Conservation (phyloP, 1,139 yeast genomes). For the Groenewaldozyma auringiensis region DNA sequence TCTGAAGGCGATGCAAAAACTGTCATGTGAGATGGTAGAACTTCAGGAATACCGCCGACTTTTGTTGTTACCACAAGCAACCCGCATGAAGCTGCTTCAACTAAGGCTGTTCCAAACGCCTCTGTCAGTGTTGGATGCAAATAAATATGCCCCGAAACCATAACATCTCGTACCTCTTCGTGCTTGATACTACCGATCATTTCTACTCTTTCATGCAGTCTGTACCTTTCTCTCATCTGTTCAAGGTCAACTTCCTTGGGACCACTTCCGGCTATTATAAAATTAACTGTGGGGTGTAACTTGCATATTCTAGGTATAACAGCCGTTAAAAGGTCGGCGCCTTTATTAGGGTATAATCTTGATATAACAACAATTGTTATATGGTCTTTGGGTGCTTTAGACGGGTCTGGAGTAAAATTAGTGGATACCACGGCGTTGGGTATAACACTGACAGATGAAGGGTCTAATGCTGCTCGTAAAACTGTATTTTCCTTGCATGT, state of each 20-base stretch:
- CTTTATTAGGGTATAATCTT: slow-evolving; percentile 90
- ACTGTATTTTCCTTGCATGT: slow-evolving; percentile 97
- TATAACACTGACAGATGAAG: slow-evolving; percentile 73
- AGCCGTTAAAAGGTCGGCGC: slow-evolving; percentile 82
- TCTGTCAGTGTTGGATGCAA: slow-evolving; percentile 92
- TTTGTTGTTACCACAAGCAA: slow-evolving; percentile 86
- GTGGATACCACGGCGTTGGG: slow-evolving; percentile 91
- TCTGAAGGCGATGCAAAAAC: slow-evolving; percentile 84
- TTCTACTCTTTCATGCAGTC: slow-evolving; percentile 80
- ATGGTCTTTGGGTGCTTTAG: slow-evolving; percentile 25
- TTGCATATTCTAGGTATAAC: slow-evolving; percentile 78
- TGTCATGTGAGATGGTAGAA: slow-evolving; percentile 87
- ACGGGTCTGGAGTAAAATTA: slow-evolving; percentile 61
- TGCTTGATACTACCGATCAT: slow-evolving; percentile 84
- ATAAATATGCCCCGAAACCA: slow-evolving; percentile 91
- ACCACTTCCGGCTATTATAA: slow-evolving; percentile 93
- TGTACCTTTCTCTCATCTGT: slow-evolving; percentile 85
- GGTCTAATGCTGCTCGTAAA: slow-evolving; percentile 74
- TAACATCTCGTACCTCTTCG: slow-evolving; percentile 86
- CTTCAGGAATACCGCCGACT: slow-evolving; percentile 98
- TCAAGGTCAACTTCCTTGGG: slow-evolving; percentile 90
- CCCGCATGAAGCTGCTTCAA: slow-evolving; percentile 98
- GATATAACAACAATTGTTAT: slow-evolving; percentile 89
- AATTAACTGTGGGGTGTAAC: slow-evolving; percentile 55
- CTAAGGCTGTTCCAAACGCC: slow-evolving; percentile 95